Conservation (phyloP, 2,329 filamentous ascomycete genomes). For the Fulvia fulva region DNA sequence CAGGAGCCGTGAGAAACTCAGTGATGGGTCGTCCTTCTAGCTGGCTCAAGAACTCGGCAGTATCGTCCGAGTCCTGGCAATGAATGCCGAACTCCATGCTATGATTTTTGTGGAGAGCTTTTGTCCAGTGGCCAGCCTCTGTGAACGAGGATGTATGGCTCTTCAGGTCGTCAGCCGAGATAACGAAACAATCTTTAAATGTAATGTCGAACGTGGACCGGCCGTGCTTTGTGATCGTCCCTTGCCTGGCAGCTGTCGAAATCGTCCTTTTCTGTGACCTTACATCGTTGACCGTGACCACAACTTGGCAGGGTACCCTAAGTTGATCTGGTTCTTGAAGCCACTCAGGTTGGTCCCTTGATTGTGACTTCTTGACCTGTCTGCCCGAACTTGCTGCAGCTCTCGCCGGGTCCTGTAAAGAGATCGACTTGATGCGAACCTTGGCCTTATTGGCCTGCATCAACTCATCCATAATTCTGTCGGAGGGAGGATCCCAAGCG, state of each 20-base stretch:
- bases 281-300: slow-evolving; percentile 15
- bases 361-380: background rate
- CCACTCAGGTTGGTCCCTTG: slow-evolving; percentile 16
- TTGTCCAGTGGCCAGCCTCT: slow-evolving; percentile 21
- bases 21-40: slow-evolving; percentile 17
- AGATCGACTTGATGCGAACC: slow-evolving; percentile 1
- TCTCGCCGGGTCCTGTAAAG: background rate
- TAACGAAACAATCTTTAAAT: slow-evolving; percentile 23
- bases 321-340: slow-evolving; percentile 20
- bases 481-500: background rate
- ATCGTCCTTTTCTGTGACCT: slow-evolving; percentile 7
- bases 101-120: slow-evolving; percentile 20
- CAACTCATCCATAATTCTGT: background rate
- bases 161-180: slow-evolving; percentile 23
- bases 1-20: slow-evolving; percentile 3
- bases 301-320: slow-evolving; percentile 21
- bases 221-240: slow-evolving; percentile 11
- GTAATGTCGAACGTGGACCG: slow-evolving; percentile 21
- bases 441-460: background rate
- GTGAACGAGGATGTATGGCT: background rate
- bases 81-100: slow-evolving; percentile 27
- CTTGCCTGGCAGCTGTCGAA: slow-evolving; percentile 14
- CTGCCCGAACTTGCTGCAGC: background rate
- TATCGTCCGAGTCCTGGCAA: slow-evolving; percentile 29
- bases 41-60: slow-evolving; percentile 27